Conservation (phyloP, 2,329 filamentous ascomycete genomes). For the Colletotrichum orchidophilum region DNA sequence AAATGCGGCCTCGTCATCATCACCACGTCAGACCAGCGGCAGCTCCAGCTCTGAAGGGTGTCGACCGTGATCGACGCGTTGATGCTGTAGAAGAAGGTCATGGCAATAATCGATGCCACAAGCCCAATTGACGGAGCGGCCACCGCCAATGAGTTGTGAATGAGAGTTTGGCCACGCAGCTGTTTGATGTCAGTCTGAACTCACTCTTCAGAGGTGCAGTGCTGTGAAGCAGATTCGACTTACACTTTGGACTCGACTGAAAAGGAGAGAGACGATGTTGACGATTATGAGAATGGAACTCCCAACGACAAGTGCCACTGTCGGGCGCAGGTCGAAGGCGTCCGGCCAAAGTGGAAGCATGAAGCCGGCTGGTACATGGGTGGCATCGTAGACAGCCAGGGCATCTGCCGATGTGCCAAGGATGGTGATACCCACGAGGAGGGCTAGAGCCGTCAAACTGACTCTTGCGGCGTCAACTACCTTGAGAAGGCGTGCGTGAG, state of each 20-base stretch:
- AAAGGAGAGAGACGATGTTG: constrained; percentile 58
- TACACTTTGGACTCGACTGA: constrained; percentile 60
- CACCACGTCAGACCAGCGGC: constrained; percentile 64
- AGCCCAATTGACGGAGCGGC: constrained; percentile 43
- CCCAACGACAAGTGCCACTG: constrained; percentile 62
- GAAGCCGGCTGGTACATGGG: constrained; percentile 57
- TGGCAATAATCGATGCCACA: constrained; percentile 58
- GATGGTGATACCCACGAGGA: constrained; percentile 61
- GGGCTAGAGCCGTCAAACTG: constrained; percentile 58
- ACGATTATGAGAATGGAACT: constrained; percentile 59
- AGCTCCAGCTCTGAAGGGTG: constrained; percentile 70
- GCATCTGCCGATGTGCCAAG: constrained; percentile 65
- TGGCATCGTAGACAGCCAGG: constrained; percentile 64
- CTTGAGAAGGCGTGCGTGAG: constrained; percentile 50
- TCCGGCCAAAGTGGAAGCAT: constrained; percentile 67
- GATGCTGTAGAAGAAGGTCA: constrained; percentile 66
- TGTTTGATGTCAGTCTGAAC: constrained; percentile 7
- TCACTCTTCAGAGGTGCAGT: background rate
- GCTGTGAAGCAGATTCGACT: constrained; percentile 39
- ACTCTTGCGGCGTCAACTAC: constrained; percentile 55
- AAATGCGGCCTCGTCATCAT: constrained; percentile 65
- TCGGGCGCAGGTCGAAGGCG: constrained; percentile 65
- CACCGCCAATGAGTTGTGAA: constrained; percentile 37
- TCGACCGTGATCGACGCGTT: constrained; percentile 62
- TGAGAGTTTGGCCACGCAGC: constrained; percentile 12